phyloP scores from a whole-genome alignment of 2,329 filamentous ascomycete genomes.

The Trematosphaeria pertusa region DNA sequence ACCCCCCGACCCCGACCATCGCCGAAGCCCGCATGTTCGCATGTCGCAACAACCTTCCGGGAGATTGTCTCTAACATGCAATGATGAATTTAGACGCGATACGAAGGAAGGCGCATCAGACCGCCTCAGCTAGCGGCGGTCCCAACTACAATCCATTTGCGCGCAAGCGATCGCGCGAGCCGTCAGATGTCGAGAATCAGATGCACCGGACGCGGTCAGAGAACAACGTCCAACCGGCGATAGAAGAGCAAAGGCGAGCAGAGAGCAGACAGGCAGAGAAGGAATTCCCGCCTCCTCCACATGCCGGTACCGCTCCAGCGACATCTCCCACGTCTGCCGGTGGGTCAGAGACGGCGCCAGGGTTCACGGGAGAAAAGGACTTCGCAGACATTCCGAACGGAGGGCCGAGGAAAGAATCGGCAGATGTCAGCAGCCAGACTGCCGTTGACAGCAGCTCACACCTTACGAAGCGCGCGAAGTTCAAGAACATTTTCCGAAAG shows the following conservation, averaged over 20 bases:
- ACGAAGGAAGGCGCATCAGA: conserved; percentile 44
- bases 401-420: conserved; percentile 18
- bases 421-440: conserved; percentile 33
- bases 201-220: conserved; percentile 35
- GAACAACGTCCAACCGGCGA: conserved; percentile 22
- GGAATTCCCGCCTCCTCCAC: conserved; percentile 35
- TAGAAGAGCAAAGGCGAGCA: conserved; percentile 34
- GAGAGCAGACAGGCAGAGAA: conserved; percentile 35
- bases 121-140: conserved; percentile 36
- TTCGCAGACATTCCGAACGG: conserved; percentile 14
- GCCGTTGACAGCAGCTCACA: conserved; percentile 21
- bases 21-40: too few relatives aligned
- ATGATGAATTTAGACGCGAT: conserved; percentile 36
- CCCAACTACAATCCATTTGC: conserved; percentile 46
- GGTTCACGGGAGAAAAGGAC: conserved; percentile 17
- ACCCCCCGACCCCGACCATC: neutral
- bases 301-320: conserved; percentile 39
- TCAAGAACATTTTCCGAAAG: conserved; percentile 42
- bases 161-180: conserved; percentile 32
- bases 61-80: too few relatives aligned
- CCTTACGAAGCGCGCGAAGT: conserved; percentile 32
- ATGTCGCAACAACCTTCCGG: too few relatives aligned
- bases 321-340: conserved; percentile 27
- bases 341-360: conserved; percentile 15
- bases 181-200: conserved; percentile 39